Evolutionary conservation across 2,329 filamentous ascomycete species (phyloP).

Genomic region (Tolypocladium guangdongense): DNA sequence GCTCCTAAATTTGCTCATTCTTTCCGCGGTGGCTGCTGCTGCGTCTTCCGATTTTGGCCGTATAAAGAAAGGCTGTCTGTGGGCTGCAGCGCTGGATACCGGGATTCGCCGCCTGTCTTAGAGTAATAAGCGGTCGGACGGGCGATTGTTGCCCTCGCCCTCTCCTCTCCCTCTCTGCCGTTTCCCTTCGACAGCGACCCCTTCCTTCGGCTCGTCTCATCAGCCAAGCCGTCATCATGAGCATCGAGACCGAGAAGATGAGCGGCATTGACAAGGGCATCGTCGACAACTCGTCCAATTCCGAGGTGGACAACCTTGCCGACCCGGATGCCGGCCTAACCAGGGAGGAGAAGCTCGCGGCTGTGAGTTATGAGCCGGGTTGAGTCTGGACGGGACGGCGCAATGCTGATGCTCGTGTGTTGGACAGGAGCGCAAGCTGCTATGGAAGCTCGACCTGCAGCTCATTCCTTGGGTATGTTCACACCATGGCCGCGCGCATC

Average conservation of each 20-base stretch:
- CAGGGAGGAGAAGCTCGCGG: constrained; percentile 48
- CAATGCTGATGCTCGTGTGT: background rate
- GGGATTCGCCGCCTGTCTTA: background rate
- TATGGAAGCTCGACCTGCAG: constrained; percentile 50
- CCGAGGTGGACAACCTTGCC: constrained; percentile 14
- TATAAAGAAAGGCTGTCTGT: too few relatives aligned
- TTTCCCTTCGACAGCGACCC: background rate
- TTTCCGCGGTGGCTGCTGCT: background rate
- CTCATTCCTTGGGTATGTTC: constrained; percentile 46
- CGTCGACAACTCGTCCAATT: constrained; percentile 17
- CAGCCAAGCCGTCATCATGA: constrained; percentile 1
- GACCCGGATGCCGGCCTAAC: constrained; percentile 51
- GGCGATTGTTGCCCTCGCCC: background rate
- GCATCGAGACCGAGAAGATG: constrained; percentile 17
- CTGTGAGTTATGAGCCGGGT: constrained; percentile 34
- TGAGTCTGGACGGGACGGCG: background rate
- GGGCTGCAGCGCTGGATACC: background rate
- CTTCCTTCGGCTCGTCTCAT: background rate
- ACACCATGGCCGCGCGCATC: background rate
- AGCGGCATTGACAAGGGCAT: constrained; percentile 7
- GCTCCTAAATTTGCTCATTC: background rate
- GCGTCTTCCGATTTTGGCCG: background rate
- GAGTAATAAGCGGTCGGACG: background rate
- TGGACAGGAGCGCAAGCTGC: constrained; percentile 46
- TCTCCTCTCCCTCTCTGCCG: background rate